Evolutionary conservation across 352 stramenopile species (phyloP), one percentile per base, ranked within the genome.

Genomic region (Globisporangium nunn): DNA sequence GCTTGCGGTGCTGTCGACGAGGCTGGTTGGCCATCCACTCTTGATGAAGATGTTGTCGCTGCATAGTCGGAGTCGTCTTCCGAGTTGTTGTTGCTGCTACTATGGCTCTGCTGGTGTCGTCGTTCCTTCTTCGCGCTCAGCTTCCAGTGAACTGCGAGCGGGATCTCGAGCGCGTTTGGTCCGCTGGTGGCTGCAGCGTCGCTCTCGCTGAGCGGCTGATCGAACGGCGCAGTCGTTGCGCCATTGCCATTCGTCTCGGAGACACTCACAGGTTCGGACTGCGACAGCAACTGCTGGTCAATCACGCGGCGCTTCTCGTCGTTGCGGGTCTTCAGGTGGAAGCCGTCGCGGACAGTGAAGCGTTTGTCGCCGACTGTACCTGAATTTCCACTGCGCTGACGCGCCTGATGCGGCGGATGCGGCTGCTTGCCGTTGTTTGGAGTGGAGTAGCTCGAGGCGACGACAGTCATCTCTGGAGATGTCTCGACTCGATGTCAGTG

Each of bases 301-400:
- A 88, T 71, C 41, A 59, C 66, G 15, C 61, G 67, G 2, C 69
- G 58, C 30, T 61, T 59, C 49, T 86, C 78, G 43, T 81, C 68
- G 43, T 86, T 87, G 46, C 65, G 70, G 3, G 65, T 70, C 50
- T 80, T 85, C 8, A 90, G 52, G 62, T 90, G 80, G 59, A 90
- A 90, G 15, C 80, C 80, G 50, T 90, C 80, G 14, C 80, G 80
- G 12, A 88, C 69, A 0, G 75, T 75, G 52, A 88, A 88, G 29
- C 67, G 69, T 49, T 82, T 85, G n/a, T 58, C 63, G 3, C 14
- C n/a, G 1, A 29, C 29, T 30, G 41, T 5, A 0, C 28, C 29
- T 12, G 43, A 7, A 17, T 10, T 12, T 2, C 11, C 12, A 0
- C 17, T 6, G 10, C 23, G 35, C 12, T 29, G 51, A 37, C 46